Evolutionary conservation across 148 eudicot genomes (phyloP), one percentile per base, ranked within the genome.

Genomic region (Fagopyrum esculentum): DNA sequence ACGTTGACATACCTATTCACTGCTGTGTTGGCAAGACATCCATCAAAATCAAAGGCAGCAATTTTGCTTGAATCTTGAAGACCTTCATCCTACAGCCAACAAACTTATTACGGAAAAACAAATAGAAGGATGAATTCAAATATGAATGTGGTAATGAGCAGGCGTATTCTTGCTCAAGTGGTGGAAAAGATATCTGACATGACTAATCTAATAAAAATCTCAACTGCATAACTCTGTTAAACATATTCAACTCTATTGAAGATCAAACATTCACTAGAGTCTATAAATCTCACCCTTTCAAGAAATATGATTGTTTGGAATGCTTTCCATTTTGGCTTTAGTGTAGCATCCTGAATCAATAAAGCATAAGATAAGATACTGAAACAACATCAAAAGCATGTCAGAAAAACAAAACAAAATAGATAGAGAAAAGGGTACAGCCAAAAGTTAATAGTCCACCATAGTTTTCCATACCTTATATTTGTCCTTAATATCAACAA

Each of bases 31-130:
- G 83, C 98, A 78, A 93, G 97, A 71, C 98, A 93, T 35, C 97
- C 97, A 86, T 93, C 98, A 87, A 93, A 93, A 83, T 93, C 98
- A 79, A 93, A 93, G 12, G 97, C 98, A 71, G 98, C 98, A 82
- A 93, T 89, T 82, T 91, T 93, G 49, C 71, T 79, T 29, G 95
- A 87, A 84, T 88, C 95, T 11, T 77, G 82, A 71, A 91, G 93
- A 45, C 89, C 95, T 45, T 91, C 95, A 76, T 89, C 98, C 98
- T 93, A 78, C 76, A 22, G 22, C 30, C 17, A 6, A 6, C 19
- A 0, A 57, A 57, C 22, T 57, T 57, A 57, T 57, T 9, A 57
- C 7, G 30, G 8, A 57, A 10, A 12, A 57, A 8, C 19, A 17
- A 19, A 19, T 57, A 19, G 10, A 17, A 57, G 6, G 9, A 57